Conservation (phyloP, 306 rosid species). For the Vachellia pachyceras region DNA sequence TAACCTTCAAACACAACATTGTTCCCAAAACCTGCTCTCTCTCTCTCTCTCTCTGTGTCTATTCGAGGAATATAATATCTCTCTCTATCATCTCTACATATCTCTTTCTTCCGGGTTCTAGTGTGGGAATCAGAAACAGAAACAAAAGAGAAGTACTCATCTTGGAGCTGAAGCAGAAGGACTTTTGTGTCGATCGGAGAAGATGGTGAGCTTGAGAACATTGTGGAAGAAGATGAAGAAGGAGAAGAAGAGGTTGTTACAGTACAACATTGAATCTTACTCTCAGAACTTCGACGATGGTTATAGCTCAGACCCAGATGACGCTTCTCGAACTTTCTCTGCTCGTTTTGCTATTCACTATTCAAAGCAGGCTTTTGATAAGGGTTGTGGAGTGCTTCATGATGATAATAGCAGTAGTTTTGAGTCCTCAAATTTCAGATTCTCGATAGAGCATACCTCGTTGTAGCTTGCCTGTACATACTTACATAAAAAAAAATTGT, state of each 20-base stretch:
- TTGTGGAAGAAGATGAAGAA: slow-evolving; percentile 64
- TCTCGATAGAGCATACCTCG: too few relatives aligned
- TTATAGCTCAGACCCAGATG: slow-evolving; percentile 49
- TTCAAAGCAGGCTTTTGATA: background rate
- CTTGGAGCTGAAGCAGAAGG: too few relatives aligned
- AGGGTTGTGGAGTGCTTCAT: background rate
- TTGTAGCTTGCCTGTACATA: too few relatives aligned
- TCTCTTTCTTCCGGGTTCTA: background rate
- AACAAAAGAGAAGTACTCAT: too few relatives aligned
- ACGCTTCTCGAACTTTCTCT: slow-evolving; percentile 60
- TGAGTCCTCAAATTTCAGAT: too few relatives aligned
- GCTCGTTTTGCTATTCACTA: slow-evolving; percentile 65
- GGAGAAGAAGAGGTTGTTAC: slow-evolving; percentile 55
- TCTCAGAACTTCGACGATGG: slow-evolving; percentile 74
- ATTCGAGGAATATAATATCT: too few relatives aligned
- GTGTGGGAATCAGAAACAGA: background rate
- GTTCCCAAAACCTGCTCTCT: too few relatives aligned
- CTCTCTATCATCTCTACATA: too few relatives aligned
- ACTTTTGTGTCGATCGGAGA: slow-evolving; percentile 16
- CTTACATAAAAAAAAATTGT: too few relatives aligned
- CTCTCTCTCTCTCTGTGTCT: too few relatives aligned
- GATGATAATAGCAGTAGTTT: background rate
- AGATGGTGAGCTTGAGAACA: slow-evolving; percentile 47
- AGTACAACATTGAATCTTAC: slow-evolving; percentile 60
- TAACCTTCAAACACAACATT: too few relatives aligned